Base-by-base conservation (phyloP, 2,329 filamentous ascomycete genomes). In the Colletotrichum lentis region DNA sequence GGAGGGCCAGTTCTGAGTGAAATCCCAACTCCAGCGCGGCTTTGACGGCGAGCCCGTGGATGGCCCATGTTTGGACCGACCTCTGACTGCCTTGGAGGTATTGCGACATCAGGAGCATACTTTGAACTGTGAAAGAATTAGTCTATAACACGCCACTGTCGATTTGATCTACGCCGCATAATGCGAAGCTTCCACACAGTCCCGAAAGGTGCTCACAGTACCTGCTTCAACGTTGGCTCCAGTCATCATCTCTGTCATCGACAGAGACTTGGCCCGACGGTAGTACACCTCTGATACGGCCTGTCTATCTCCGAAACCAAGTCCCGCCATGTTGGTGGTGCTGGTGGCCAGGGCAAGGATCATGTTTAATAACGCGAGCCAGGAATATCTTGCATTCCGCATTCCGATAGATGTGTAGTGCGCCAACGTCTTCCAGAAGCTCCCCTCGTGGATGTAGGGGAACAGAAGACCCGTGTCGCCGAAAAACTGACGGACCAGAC, bases 31-130 rank as follows among this genome's bases (percentile, higher is more conserved):
- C 81, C 31, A 84, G 75, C 0, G 85, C 84, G 0, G 82, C 81
- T 66, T 81, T 83, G 3, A 86, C 80, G 0, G 84, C 81, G 0
- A 87, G 76, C 0, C 85, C 85, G 69, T 87, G 85, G 0, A 83
- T 78, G 0, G 79, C 83, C 84, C 85, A 88, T 2, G 85, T 82
- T 62, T 86, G 80, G 2, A 85, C 77, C 0, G 84, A 85, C 22
- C 81, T 81, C 44, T 85, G 82, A 0, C 84, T 86, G 2, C 85
- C 84, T 71, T 87, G 84, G 0, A 86, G 77, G 64, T 86, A 87
- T 55, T 84, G 82, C 5, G 80, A 80, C 70, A 82, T 78, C 0
- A 87, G 67, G 0, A 87, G 76, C 8, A 86, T 77, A 49, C 80
- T 80, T 72, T 86, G 83, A 0, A 86, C 84, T 80, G 62, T 56